A percentile compares a stretch with the other conserved stretches of the same genome.
phyloP scores from a whole-genome alignment of 2,329 filamentous ascomycete genomes.

The Fusarium oxysporum region DNA sequence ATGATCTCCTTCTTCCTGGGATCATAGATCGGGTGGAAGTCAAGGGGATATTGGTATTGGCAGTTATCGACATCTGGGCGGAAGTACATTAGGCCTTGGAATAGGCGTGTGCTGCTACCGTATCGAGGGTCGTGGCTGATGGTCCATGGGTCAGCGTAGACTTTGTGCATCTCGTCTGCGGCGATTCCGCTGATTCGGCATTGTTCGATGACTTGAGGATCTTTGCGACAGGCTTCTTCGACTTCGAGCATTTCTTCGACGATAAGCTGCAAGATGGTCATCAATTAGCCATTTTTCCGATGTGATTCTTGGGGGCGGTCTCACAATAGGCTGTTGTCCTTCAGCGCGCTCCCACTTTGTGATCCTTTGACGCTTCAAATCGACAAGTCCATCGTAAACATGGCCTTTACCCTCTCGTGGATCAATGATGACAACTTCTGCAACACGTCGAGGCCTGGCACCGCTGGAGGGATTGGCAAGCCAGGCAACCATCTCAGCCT shows the following conservation, averaged over 20 bases:
- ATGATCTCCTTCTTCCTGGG: constrained; percentile 81
- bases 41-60: constrained; percentile 91
- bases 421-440: constrained; percentile 85
- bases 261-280: constrained; percentile 71
- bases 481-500: constrained; percentile 86
- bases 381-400: constrained; percentile 84
- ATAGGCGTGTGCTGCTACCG: constrained; percentile 80
- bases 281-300: constrained; percentile 7
- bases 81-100: constrained; percentile 97
- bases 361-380: constrained; percentile 75
- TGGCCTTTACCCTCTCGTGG: constrained; percentile 70
- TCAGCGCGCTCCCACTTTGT: constrained; percentile 79
- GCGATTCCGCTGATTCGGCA: constrained; percentile 86
- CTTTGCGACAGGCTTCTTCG: constrained; percentile 79
- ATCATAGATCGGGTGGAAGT: constrained; percentile 95
- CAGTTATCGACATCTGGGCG: constrained; percentile 87
- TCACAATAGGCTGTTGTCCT: constrained; percentile 82
- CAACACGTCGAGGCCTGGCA: constrained; percentile 75
- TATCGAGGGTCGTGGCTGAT: constrained; percentile 94
- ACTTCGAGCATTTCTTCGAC: constrained; percentile 90
- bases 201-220: constrained; percentile 90
- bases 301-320: constrained; percentile 26
- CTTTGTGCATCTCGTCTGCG: constrained; percentile 88
- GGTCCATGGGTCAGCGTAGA: constrained; percentile 96
- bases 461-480: constrained; percentile 71